Evolutionary conservation across 805 yeast species (phyloP).

Genomic region (Candida glaebosa): DNA sequence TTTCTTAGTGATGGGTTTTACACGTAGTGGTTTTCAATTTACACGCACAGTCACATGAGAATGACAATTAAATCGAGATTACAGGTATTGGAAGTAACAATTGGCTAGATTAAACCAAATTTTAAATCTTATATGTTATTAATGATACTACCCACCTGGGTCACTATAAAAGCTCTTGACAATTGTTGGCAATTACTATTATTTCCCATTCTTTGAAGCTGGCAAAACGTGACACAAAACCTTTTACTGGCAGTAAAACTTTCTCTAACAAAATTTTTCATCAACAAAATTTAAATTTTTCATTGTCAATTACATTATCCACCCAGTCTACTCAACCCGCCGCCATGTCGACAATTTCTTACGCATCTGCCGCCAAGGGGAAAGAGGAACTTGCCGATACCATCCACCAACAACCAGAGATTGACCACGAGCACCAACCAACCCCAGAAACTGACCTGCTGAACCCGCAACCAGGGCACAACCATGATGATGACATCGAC

Average conservation of each 20-base stretch:
- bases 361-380: conserved; percentile 4
- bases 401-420: conserved; percentile 2
- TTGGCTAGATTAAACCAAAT: too few relatives aligned
- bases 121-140: too few relatives aligned
- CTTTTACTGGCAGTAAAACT: not conserved
- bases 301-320: not conserved
- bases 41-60: too few relatives aligned
- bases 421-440: not conserved
- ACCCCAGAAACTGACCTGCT: conserved; percentile 4
- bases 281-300: conserved; percentile 3
- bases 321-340: not conserved
- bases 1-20: too few relatives aligned
- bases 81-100: too few relatives aligned
- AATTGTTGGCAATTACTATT: too few relatives aligned
- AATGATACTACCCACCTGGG: too few relatives aligned
- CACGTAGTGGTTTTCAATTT: too few relatives aligned
- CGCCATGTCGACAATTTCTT: conserved; percentile 4
- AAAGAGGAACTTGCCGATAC: not conserved
- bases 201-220: too few relatives aligned
- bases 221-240: conserved; percentile 1
- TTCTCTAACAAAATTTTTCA: not conserved
- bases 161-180: too few relatives aligned
- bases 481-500: conserved; percentile 6
- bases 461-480: conserved; percentile 6
- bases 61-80: too few relatives aligned